Evolutionary conservation across 2,329 filamentous ascomycete species (phyloP), one percentile per base, ranked within the genome.

Genomic region (Cryphonectria nitschkei): DNA sequence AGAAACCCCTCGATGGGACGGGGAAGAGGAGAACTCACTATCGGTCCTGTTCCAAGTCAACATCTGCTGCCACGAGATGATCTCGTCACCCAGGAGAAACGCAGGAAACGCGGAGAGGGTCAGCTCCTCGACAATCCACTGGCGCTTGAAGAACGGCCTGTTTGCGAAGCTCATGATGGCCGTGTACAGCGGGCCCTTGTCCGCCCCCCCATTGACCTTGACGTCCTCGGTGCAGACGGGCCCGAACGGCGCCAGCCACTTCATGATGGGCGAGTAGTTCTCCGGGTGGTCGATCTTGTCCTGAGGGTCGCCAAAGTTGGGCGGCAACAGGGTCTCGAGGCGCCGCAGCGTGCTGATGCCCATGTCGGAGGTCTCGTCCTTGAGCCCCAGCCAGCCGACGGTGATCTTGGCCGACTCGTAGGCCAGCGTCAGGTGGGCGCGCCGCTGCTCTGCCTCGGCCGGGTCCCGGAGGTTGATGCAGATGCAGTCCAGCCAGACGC

Each of bases 101-200:
- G 72, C 73, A 3, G 76, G 73, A 46, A 81, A 79, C 2, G 78
- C 75, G 0, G 78, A 78, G 72, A 79, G 74, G 50, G 79, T 74
- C 52, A 81, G 76, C 72, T 81, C 80, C 62, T 80, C 80, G 1
- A 81, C 74, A 62, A 81, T 81, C 80, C 80, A 81, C 1, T 76
- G 77, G 8, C 80, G 78, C 41, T 79, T 77, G 67, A 81, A 81
- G 67, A 79, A 80, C 2, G 76, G 75, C 5, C 80, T 75, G 43
- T 70, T 74, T 54, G 80, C 72, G 58, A 81, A 80, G 60, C 78
- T 77, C 11, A 74, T 70, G 69, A 74, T 73, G 71, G 75, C 76
- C 2, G 75, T 54, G 50, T 74, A 76, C 14, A 74, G 73, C 29
- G 34, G 61, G 22, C 26, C 67, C 58, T 22, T 65, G 56, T 58